Evolutionary conservation across 306 rosid genomes (phyloP).

Genomic region (Casuarina cunninghamiana): DNA sequence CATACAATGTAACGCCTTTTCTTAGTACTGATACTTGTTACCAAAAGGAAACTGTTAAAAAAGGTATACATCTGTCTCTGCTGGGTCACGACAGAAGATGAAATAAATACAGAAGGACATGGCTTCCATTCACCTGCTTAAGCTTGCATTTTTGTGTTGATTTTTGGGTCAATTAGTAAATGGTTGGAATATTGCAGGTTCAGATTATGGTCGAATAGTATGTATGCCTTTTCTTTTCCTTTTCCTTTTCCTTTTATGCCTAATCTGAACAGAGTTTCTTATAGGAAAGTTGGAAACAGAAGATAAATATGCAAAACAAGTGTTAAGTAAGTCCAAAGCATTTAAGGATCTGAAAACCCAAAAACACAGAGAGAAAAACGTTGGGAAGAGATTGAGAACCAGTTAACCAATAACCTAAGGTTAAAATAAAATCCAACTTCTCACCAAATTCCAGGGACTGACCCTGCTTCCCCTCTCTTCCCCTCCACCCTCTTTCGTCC

Average conservation of each 20-base stretch:
- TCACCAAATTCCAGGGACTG: constrained; percentile 37
- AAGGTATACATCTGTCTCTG: no score
- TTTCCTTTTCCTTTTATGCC: neutral
- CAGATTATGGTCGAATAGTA: neutral
- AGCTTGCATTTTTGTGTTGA: no score
- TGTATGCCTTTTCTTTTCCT: neutral
- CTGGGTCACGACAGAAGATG: no score
- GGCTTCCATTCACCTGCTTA: no score
- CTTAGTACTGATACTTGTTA: no score
- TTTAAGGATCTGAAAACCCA: neutral
- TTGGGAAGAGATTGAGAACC: neutral
- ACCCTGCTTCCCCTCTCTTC: neutral
- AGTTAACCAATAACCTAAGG: constrained; percentile 6
- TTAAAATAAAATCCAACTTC: constrained; percentile 38
- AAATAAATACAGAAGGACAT: no score
- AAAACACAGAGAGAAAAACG: neutral
- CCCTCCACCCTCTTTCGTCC: constrained; percentile 7
- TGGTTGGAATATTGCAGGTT: neutral
- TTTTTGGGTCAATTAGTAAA: no score
- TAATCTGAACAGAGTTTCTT: neutral
- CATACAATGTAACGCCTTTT: no score
- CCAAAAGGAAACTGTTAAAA: no score
- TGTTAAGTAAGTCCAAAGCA: neutral
- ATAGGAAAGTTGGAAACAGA: neutral
- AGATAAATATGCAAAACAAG: no score